phyloP scores from a whole-genome alignment of 306 rosid species.

The Pachyrhizus erosus region DNA sequence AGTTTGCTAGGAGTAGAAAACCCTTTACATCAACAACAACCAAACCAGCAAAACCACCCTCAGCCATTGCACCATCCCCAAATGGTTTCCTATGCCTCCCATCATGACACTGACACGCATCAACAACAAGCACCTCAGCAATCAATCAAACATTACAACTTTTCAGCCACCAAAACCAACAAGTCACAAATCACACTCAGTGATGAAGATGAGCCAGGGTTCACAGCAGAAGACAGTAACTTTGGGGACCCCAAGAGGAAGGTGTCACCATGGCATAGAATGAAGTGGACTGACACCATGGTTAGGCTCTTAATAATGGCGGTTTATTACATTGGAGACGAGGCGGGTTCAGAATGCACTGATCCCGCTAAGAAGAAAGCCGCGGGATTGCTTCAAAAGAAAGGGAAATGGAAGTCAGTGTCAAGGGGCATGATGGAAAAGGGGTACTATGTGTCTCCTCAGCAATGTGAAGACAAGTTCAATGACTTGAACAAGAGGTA shows the following conservation, averaged over 20 bases:
- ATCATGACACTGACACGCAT: constrained; percentile 62
- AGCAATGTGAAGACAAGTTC: constrained; percentile 97
- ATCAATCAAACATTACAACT: constrained; percentile 55
- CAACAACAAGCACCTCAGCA: constrained; percentile 48
- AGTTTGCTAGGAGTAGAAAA: constrained; percentile 73
- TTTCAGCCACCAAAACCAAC: constrained; percentile 42
- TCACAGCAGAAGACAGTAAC: constrained; percentile 56
- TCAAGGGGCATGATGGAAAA: constrained; percentile 91
- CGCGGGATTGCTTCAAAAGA: constrained; percentile 79
- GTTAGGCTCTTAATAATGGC: constrained; percentile 86
- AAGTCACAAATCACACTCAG: constrained; percentile 50
- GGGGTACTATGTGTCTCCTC: constrained; percentile 90
- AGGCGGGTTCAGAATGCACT: constrained; percentile 63
- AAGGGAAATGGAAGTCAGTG: constrained; percentile 96
- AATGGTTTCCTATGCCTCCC: constrained; percentile 54
- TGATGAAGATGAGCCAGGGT: constrained; percentile 78
- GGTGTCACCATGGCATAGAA: constrained; percentile 90
- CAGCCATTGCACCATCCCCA: constrained; percentile 62
- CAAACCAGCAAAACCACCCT: constrained; percentile 56
- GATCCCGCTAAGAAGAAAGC: constrained; percentile 64
- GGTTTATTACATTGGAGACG: constrained; percentile 90
- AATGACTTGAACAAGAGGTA: constrained; percentile 95
- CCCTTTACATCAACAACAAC: constrained; percentile 54
- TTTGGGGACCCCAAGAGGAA: constrained; percentile 70
- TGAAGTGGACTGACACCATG: constrained; percentile 98